Conservation (phyloP, 2,329 filamentous ascomycete species). For the Talaromyces piceae region DNA sequence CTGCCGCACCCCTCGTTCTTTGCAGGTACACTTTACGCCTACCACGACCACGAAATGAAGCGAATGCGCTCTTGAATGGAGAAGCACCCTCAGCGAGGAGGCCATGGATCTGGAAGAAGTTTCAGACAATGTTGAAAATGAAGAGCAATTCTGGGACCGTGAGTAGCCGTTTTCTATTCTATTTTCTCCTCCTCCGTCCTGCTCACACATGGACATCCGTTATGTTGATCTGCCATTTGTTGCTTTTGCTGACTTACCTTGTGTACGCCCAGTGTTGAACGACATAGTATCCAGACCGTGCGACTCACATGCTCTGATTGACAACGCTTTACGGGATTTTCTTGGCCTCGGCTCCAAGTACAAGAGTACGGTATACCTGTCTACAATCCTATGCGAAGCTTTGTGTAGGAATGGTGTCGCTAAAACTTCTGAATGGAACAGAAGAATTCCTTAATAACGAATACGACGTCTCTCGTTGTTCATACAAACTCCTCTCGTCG, state of each 20-base stretch:
- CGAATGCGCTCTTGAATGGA: slow-evolving; percentile 22
- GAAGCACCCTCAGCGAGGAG: slow-evolving; percentile 27
- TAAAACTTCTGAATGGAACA: slow-evolving; percentile 21
- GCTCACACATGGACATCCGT: not conserved
- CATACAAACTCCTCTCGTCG: slow-evolving; percentile 69
- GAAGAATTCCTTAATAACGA: slow-evolving; percentile 68
- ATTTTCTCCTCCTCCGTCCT: not conserved
- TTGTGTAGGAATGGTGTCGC: not conserved
- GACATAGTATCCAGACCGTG: slow-evolving; percentile 55
- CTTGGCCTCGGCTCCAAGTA: slow-evolving; percentile 68
- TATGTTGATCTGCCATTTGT: not conserved
- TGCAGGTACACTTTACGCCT: slow-evolving; percentile 11
- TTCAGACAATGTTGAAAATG: slow-evolving; percentile 63
- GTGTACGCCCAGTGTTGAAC: slow-evolving; percentile 54
- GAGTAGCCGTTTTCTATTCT: slow-evolving; percentile 20
- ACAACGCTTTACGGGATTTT: slow-evolving; percentile 79
- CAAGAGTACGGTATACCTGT: slow-evolving; percentile 45
- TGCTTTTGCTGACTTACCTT: not conserved
- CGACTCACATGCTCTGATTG: slow-evolving; percentile 60
- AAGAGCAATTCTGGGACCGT: slow-evolving; percentile 89
- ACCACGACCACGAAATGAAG: slow-evolving; percentile 23
- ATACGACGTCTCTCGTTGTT: slow-evolving; percentile 72
- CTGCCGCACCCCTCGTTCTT: slow-evolving; percentile 14
- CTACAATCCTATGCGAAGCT: not conserved
- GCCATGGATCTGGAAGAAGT: slow-evolving; percentile 60